Evolutionary conservation across 2,329 filamentous ascomycete species (phyloP), one percentile per base, ranked within the genome.

Genomic region (Westerdykella aurantiaca): DNA sequence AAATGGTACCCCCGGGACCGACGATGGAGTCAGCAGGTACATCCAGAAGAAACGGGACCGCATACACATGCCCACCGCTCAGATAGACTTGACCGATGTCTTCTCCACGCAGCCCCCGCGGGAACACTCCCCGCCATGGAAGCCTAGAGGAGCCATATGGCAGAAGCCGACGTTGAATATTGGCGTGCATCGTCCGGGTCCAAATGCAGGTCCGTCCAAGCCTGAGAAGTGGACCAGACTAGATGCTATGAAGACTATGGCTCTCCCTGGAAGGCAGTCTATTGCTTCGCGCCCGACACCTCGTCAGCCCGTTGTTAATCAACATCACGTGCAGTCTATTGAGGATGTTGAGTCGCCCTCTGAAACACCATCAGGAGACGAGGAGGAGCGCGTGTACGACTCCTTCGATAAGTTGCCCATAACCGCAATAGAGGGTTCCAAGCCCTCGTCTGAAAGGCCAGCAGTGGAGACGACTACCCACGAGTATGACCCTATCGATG

Each of bases 81-180:
- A 60, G 10, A 53, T 67, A n/a, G 62, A 67, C 6, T 63, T 74
- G 48, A 55, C 63, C 14, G 69, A 72, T 42, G 53, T 63, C 11
- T 70, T 69, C 47, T 63, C 63, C 41, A 73, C 70, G 1, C 72
- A 75, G 46, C 71, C 69, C 12, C 72, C 73, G 5, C 61, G 52
- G 29, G 56, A 63, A 42, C 57, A 66, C 23, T 69, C 70, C 21
- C 66, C 69, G 25, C 71, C 72, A 2, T 69, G 69, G 58, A 66
- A 63, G 38, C 64, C 74, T 38, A 60, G 72, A 46, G 72, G 72
- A 14, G 66, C 72, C 13, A 69, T 75, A 47, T 75, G 72, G 72
- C 69, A 71, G 44, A 72, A 71, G 52, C 60, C 64, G 13, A 41
- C 49, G 17, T 49, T 50, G n/a, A 57, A 39, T 14, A 62, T 59